Evolutionary conservation across 2,329 filamentous ascomycete species (phyloP).

Genomic region (Colletotrichum coccodes): DNA sequence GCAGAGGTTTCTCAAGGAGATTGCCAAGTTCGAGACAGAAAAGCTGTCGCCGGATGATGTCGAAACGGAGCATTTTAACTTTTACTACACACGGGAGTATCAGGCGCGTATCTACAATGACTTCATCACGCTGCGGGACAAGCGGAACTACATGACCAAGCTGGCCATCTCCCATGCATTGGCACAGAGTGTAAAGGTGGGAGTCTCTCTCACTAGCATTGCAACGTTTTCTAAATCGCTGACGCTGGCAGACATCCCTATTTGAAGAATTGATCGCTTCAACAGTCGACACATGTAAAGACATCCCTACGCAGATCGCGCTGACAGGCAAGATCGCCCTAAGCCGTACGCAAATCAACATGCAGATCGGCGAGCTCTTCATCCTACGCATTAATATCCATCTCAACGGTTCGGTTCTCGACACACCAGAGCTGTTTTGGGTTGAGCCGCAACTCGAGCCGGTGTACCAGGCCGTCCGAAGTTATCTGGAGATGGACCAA

Average conservation of each 20-base stretch:
- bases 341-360: slow-evolving; percentile 92
- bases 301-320: slow-evolving; percentile 92
- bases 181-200: slow-evolving; percentile 91
- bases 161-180: slow-evolving; percentile 95
- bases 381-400: slow-evolving; percentile 98
- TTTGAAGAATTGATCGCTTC: slow-evolving; percentile 96
- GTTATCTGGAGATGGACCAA: slow-evolving; percentile 98
- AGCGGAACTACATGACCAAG: slow-evolving; percentile 98
- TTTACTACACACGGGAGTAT: slow-evolving; percentile 98
- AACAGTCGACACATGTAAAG: slow-evolving; percentile 92
- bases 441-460: slow-evolving; percentile 96
- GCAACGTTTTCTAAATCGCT: no score
- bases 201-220: not conserved
- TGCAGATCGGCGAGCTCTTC: slow-evolving; percentile 99
- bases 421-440: slow-evolving; percentile 98
- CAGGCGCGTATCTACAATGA: slow-evolving; percentile 99
- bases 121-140: slow-evolving; percentile 94
- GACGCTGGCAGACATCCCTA: slow-evolving; percentile 76
- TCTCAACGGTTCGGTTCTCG: slow-evolving; percentile 93
- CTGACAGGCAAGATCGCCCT: slow-evolving; percentile 92
- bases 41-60: slow-evolving; percentile 89
- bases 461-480: slow-evolving; percentile 93
- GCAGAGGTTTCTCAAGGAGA: slow-evolving; percentile 89
- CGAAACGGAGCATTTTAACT: slow-evolving; percentile 98
- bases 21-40: slow-evolving; percentile 92